These are phyloP conservation scores for Ambrosia artemisiifolia DNA, from an alignment of 129 eudicot genomes.

Conservation along the genomic window DNA sequence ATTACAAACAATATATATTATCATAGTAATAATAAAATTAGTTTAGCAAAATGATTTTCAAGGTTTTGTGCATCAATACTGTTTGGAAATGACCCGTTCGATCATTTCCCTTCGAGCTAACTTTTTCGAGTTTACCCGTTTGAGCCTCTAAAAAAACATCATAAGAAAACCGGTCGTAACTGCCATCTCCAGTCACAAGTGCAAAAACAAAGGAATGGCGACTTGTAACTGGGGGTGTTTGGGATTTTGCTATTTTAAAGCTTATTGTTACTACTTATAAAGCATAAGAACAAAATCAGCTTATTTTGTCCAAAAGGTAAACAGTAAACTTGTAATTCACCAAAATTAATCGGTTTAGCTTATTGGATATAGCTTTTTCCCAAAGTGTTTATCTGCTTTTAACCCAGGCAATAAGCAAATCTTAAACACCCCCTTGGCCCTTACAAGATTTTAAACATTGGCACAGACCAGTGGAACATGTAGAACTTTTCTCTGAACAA, in stretches of 20 bases:
- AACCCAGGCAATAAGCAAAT: not conserved
- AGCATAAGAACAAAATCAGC: not conserved
- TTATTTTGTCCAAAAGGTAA: not conserved
- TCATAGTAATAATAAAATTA: not conserved
- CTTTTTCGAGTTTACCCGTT: not conserved
- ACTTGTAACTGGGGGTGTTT: not conserved
- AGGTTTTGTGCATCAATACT: not conserved
- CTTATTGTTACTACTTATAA: not conserved
- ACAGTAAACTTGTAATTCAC: not conserved
- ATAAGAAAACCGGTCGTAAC: not conserved
- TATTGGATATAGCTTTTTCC: not conserved
- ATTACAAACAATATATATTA: not conserved
- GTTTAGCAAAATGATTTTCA: not conserved
- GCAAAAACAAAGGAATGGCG: not conserved
- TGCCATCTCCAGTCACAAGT: not conserved
- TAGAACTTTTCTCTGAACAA: not conserved
- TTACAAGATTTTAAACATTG: not conserved
- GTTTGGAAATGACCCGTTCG: not conserved
- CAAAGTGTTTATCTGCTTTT: not conserved
- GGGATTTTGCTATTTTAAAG: not conserved
- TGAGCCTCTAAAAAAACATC: not conserved
- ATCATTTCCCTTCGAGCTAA: not conserved
- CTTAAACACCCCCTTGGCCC: conserved; percentile 1
- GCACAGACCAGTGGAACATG: not conserved
- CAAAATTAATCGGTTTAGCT: not conserved